phyloP scores from a whole-genome alignment of 306 rosid genomes.

The Malus sylvestris region DNA sequence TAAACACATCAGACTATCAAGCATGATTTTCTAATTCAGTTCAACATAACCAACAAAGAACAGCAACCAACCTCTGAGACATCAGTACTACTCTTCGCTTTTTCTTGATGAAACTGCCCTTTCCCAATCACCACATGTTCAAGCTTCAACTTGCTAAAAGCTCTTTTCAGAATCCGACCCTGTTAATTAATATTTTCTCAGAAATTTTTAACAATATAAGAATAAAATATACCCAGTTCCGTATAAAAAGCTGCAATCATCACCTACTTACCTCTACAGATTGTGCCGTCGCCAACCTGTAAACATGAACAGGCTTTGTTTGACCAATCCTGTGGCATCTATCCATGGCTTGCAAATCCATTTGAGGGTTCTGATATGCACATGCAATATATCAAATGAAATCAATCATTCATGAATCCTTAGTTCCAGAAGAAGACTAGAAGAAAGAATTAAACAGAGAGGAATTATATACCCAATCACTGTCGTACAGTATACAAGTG shows the following conservation, averaged over 20 bases:
- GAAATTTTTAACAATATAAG: not conserved
- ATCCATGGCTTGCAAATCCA: constrained; percentile 99
- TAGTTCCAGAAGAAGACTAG: not conserved
- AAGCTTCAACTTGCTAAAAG: constrained; percentile 94
- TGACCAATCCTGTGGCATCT: constrained; percentile 97
- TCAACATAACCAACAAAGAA: not conserved
- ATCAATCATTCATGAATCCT: not conserved
- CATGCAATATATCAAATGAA: constrained; percentile 11
- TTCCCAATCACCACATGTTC: constrained; percentile 92
- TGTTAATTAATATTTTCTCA: constrained; percentile 25
- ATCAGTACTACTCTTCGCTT: constrained; percentile 25
- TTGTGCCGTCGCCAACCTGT: constrained; percentile 92
- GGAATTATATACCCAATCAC: constrained; percentile 78
- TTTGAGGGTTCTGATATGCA: constrained; percentile 80
- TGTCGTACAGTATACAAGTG: constrained; percentile 93
- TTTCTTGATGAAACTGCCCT: constrained; percentile 87
- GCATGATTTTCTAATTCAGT: not conserved
- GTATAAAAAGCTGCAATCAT: not conserved
- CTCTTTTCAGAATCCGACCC: constrained; percentile 93
- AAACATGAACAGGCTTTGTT: constrained; percentile 95
- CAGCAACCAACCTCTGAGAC: constrained; percentile 43
- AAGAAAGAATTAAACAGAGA: not conserved
- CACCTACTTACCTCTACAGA: constrained; percentile 62
- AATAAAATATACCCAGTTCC: not conserved
- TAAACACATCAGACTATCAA: not conserved